Evolutionary conservation across 2,329 filamentous ascomycete species (phyloP).

Genomic region (Tympanopsis confertula): DNA sequence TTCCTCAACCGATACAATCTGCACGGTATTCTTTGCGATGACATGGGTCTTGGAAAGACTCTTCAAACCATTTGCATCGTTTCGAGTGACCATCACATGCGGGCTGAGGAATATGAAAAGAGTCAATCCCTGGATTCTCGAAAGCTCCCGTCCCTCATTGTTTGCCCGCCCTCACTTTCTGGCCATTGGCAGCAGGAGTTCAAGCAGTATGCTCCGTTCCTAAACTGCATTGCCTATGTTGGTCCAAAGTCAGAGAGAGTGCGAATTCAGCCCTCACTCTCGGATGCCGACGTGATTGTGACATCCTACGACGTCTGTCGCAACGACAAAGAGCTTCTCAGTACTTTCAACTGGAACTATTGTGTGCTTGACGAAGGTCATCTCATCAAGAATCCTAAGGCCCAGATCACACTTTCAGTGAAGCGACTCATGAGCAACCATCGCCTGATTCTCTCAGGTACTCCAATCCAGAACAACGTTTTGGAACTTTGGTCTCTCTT

Average conservation of each 20-base stretch:
- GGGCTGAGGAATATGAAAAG: slow-evolving; percentile 79
- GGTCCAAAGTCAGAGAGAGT: slow-evolving; percentile 74
- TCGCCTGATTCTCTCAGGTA: slow-evolving; percentile 88
- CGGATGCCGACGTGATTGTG: slow-evolving; percentile 79
- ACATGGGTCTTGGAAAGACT: slow-evolving; percentile 98
- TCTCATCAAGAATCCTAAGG: slow-evolving; percentile 95
- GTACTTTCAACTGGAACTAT: slow-evolving; percentile 87
- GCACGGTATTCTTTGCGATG: slow-evolving; percentile 94
- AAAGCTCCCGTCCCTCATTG: slow-evolving; percentile 78
- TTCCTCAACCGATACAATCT: slow-evolving; percentile 97
- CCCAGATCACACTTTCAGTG: slow-evolving; percentile 87
- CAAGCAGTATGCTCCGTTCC: slow-evolving; percentile 86
- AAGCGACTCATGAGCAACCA: slow-evolving; percentile 87
- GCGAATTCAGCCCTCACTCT: slow-evolving; percentile 56
- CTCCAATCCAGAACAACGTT: slow-evolving; percentile 96
- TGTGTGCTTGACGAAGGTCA: slow-evolving; percentile 95
- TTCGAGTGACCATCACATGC: slow-evolving; percentile 88
- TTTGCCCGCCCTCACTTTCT: slow-evolving; percentile 90
- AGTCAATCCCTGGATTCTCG: slow-evolving; percentile 69
- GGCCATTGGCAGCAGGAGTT: slow-evolving; percentile 99
- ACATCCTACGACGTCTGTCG: slow-evolving; percentile 97
- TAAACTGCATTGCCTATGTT: slow-evolving; percentile 80
- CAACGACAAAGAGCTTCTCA: slow-evolving; percentile 80
- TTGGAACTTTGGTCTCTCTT: slow-evolving; percentile 95
- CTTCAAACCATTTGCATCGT: slow-evolving; percentile 96